Conservation (phyloP, 805 yeast genomes). For the Komagataella mondaviorum region DNA sequence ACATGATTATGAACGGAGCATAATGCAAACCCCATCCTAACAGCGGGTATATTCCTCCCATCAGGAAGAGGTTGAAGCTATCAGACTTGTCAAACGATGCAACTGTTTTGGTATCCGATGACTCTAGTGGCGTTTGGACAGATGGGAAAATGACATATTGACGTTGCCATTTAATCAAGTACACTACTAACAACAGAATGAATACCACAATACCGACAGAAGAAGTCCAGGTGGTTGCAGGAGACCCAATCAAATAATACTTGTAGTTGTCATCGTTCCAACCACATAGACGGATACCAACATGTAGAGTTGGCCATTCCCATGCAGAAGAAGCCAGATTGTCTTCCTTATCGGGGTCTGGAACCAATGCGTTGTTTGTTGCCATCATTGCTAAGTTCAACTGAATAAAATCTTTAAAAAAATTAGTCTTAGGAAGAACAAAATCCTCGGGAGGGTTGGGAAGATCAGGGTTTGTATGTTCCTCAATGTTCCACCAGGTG, state of each 20-base stretch:
- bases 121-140: constrained; percentile 10
- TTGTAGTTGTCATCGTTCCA: constrained; percentile 39
- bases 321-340: constrained; percentile 61
- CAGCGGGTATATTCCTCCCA: constrained; percentile 76
- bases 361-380: constrained; percentile 69
- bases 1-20: constrained; percentile 84
- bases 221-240: constrained; percentile 55
- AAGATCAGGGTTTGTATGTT: constrained; percentile 44
- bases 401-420: constrained; percentile 64
- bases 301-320: constrained; percentile 80
- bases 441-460: constrained; percentile 49
- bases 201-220: constrained; percentile 36
- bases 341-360: constrained; percentile 66
- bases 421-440: constrained; percentile 60
- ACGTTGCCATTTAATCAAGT: constrained; percentile 71
- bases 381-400: constrained; percentile 82
- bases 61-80: constrained; percentile 19
- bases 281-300: constrained; percentile 53
- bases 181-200: constrained; percentile 22
- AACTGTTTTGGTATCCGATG: not conserved
- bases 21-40: constrained; percentile 85
- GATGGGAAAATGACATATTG: constrained; percentile 48
- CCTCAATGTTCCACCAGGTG: constrained; percentile 83
- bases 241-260: constrained; percentile 51
- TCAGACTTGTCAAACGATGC: not conserved